Evolutionary conservation across 139 green algal species (phyloP), one percentile per base, ranked within the genome.

Genomic region (Tetradesmus obliquus): DNA sequence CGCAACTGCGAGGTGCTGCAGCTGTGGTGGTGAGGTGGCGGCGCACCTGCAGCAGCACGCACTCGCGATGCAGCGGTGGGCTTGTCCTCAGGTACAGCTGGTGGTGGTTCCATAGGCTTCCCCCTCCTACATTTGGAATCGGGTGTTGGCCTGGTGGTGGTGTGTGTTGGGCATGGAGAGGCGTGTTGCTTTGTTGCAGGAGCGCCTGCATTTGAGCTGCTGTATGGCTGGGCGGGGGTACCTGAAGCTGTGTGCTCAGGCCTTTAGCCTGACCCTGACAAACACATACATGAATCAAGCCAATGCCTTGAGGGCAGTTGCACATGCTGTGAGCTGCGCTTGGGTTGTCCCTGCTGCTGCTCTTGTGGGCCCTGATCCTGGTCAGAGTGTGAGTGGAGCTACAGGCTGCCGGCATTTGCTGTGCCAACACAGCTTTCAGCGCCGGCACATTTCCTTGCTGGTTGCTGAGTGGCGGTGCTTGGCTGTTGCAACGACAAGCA

Each of bases 1-100:
- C 86, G 79, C 15, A 98, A 98, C 82, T 97, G 96, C 83, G 95
- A 97, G 91, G 51, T 97, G 58, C 79, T 90, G 45, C 55, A 69
- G 19, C 87, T 92, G 51, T 76, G 62, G 89, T 92, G 89, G 89
- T 92, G 80, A 88, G 6, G 66, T 5, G 17, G 17, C 66, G 17
- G 15, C 66, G 60, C 60, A 71, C 12, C 60, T 22, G 60, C 60
- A 71, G 60, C 60, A 71, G 57, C 57, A 66, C 57, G 9, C 32
- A 45, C 32, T 45, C 72, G 12, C 12, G 32, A 0, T 45, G 32
- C 32, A 45, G 32, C 32, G 32, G 32, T 45, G 32, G 32, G 32
- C 32, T 45, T 45, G 32, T 45, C 32, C 32, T 45, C 32, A 45
- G 32, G 32, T 45, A 45, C 32, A 45, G 32, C 32, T 45, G 32